Evolutionary conservation across 805 yeast species (phyloP), one percentile per base, ranked within the genome.

Genomic region (Candida ipomoeae): DNA sequence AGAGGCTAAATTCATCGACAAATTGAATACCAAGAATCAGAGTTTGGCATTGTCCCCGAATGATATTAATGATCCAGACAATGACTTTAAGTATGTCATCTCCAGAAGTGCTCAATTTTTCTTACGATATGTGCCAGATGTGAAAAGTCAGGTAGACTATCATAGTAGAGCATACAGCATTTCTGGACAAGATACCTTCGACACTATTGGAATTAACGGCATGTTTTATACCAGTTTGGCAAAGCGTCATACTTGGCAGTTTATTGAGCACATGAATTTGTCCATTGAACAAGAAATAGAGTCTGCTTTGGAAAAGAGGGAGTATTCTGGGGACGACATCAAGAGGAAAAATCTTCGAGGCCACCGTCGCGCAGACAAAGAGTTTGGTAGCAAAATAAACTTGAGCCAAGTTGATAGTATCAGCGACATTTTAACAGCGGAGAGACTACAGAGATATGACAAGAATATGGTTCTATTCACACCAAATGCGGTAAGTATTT

Each of bases 1-100:
- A 17, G 82, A 78, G 51, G 81, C 82, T n/a, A 75, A 76, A 49
- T 67, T 81, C 41, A 77, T 82, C 26, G 85, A 83, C 46, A 69
- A 71, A 50, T 40, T 64, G 34, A 62, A 67, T 48, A 64, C 66
- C 1, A 63, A 67, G 14, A 66, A 67, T 26, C 67, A 64, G 43
- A 50, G 62, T 38, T 60, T 55, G 21, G 62, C 70, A 1, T 53
- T 72, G 1, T 62, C 66, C 14, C 66, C 69, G 11, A 57, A 63
- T 43, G 75, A 72, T 43, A 68, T 74, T 51, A 71, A 73, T 52
- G 70, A 68, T 41, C 67, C 74, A 5, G 58, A 63, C 40, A 65
- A 64, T 38, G 48, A 54, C 13, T 56, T 62, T 31, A 65, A 70
- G 46, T 74, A 71, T 53, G 68, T 69, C 11, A 63, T 74, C 13